Percentiles rank a stretch among this genome's conserved stretches.
Conservation (phyloP, 495 filamentous ascomycete species). For the Bryoglossum gracile region DNA sequence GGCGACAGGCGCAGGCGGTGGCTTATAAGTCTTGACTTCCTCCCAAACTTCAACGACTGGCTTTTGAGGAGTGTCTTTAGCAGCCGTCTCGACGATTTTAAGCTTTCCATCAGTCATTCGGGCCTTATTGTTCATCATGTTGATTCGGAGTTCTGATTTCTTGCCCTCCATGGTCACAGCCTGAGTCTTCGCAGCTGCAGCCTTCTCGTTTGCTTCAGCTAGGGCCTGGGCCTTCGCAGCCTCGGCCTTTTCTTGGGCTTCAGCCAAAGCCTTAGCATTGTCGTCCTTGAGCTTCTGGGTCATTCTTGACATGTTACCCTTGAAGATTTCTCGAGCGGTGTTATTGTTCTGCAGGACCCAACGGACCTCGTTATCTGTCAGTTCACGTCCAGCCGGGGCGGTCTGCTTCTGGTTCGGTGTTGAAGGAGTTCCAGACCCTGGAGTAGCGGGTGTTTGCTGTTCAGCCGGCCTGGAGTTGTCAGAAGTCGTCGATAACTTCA, state of each 20-base stretch:
- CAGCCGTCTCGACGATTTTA: conserved; percentile 69
- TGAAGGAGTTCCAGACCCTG: conserved; percentile 17
- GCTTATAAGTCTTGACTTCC: conserved; percentile 62
- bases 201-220: conserved; percentile 41
- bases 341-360: conserved; percentile 58
- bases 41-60: conserved; percentile 83
- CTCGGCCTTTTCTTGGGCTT: conserved; percentile 43
- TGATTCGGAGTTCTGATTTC: conserved; percentile 62
- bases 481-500: background rate
- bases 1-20: conserved; percentile 41
- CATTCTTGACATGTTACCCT: conserved; percentile 57
- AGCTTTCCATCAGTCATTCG: conserved; percentile 62
- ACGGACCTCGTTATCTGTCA: conserved; percentile 47
- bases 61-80: conserved; percentile 71
- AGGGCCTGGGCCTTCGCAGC: conserved; percentile 43
- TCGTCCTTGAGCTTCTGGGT: conserved; percentile 46
- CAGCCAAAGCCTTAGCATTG: conserved; percentile 31
- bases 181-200: conserved; percentile 42
- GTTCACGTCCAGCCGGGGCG: conserved; percentile 31
- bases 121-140: conserved; percentile 68
- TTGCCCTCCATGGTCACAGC: conserved; percentile 52
- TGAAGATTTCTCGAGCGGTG: conserved; percentile 57
- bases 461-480: conserved; percentile 2
- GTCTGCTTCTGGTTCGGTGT: conserved; percentile 27
- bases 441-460: background rate